Evolutionary conservation across 805 yeast species (phyloP).

Genomic region (Kregervanrija pseudodelftensis): DNA sequence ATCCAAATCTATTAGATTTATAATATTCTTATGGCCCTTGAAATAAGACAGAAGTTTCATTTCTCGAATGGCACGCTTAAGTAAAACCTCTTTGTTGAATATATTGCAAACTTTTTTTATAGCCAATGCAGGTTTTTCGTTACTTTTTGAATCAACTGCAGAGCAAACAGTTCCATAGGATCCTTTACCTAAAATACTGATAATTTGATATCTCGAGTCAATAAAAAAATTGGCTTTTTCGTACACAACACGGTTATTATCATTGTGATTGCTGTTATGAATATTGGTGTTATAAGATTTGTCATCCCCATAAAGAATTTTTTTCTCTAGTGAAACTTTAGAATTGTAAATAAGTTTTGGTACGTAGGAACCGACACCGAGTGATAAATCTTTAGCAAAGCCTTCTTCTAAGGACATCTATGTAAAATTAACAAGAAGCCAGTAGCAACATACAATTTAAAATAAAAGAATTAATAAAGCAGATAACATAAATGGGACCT

Average conservation of each 20-base stretch:
- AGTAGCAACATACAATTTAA: too few relatives aligned
- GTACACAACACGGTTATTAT: constrained; percentile 26
- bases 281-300: too few relatives aligned
- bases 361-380: too few relatives aligned
- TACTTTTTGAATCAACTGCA: constrained; percentile 47
- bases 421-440: too few relatives aligned
- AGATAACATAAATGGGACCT: too few relatives aligned
- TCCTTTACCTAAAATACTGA: constrained; percentile 67
- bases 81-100: constrained; percentile 55
- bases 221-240: constrained; percentile 56
- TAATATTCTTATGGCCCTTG: constrained; percentile 80
- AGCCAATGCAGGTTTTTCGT: constrained; percentile 43
- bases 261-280: too few relatives aligned
- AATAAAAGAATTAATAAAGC: too few relatives aligned
- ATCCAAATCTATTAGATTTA: constrained; percentile 68
- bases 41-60: constrained; percentile 73
- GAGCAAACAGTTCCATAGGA: constrained; percentile 84
- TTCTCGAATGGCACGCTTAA: constrained; percentile 80
- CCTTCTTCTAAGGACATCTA: too few relatives aligned
- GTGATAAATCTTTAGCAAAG: too few relatives aligned
- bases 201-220: constrained; percentile 52
- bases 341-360: too few relatives aligned
- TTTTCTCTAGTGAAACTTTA: too few relatives aligned
- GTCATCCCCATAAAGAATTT: too few relatives aligned
- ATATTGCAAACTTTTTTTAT: constrained; percentile 75